A percentile compares a stretch with the other conserved stretches of the same genome.
Conservation (phyloP, 2,329 filamentous ascomycete genomes). For the Erysiphe pulchra region DNA sequence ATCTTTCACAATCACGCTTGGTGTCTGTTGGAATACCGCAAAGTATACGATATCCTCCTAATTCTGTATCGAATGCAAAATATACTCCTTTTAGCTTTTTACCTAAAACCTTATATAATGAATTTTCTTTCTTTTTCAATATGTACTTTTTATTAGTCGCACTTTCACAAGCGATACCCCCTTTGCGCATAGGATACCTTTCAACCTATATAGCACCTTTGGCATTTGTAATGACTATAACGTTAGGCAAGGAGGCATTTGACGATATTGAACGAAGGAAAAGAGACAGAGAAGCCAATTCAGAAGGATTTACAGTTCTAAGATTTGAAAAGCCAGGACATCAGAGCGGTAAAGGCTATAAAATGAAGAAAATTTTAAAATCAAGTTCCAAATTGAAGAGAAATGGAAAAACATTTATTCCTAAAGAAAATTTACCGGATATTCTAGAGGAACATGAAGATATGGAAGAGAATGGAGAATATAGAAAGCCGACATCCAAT, state of each 20-base stretch:
- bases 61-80: conserved; percentile 88
- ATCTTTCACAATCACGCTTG: conserved; percentile 44
- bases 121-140: conserved; percentile 99
- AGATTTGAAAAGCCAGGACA: conserved; percentile 34
- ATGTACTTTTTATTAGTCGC: conserved; percentile 95
- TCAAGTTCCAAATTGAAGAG: conserved; percentile 18
- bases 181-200: conserved; percentile 76
- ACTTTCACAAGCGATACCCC: conserved; percentile 73
- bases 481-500: conserved; percentile 20
- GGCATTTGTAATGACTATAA: conserved; percentile 76
- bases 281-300: conserved; percentile 81
- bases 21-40: conserved; percentile 55
- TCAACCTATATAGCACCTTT: conserved; percentile 84
- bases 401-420: conserved; percentile 13
- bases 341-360: conserved; percentile 12
- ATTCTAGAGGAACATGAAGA: conserved; percentile 44
- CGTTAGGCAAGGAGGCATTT: conserved; percentile 81
- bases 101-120: conserved; percentile 85
- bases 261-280: conserved; percentile 74
- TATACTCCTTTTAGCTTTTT: conserved; percentile 90
- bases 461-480: conserved; percentile 18
- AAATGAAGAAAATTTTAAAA: conserved; percentile 21
- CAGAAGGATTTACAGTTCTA: conserved; percentile 63
- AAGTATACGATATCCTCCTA: conserved; percentile 55
- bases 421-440: conserved; percentile 27